Evolutionary conservation across 2,329 filamentous ascomycete species (phyloP).

Genomic region (Cercospora beticola): DNA sequence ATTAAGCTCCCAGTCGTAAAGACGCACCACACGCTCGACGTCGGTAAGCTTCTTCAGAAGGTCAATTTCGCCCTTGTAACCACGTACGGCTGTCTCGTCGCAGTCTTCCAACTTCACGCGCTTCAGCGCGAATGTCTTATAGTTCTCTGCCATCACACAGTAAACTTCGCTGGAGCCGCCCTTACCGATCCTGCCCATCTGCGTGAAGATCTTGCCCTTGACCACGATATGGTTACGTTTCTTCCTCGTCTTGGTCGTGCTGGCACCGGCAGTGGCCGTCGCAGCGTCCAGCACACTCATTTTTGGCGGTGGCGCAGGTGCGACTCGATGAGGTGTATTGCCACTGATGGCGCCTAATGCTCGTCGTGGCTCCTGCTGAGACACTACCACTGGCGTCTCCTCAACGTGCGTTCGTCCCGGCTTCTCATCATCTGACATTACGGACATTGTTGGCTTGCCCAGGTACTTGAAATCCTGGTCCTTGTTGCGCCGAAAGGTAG

Average conservation of each 20-base stretch:
- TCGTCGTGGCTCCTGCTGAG: conserved; percentile 43
- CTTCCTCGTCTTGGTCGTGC: conserved; percentile 70
- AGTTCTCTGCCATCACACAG: conserved; percentile 94
- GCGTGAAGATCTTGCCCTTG: conserved; percentile 87
- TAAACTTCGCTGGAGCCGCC: conserved; percentile 95
- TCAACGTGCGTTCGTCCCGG: conserved; percentile 43
- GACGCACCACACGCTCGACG: conserved; percentile 83
- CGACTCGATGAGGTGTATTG: conserved; percentile 75
- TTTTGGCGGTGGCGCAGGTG: conserved; percentile 80
- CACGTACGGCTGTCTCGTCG: conserved; percentile 77
- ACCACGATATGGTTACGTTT: conserved; percentile 81
- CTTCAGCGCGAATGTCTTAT: conserved; percentile 92
- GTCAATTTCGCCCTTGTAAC: conserved; percentile 95
- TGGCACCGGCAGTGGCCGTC: conserved; percentile 77
- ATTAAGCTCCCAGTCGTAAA: conserved; percentile 93
- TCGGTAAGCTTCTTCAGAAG: conserved; percentile 77
- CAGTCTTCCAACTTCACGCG: conserved; percentile 86
- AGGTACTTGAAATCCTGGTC: conserved; percentile 54
- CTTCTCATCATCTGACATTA: conserved; percentile 50
- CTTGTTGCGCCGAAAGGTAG: conserved; percentile 65
- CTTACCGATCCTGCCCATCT: conserved; percentile 85
- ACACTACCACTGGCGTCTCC: conserved; percentile 42
- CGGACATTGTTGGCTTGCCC: conserved; percentile 57
- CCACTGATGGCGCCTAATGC: conserved; percentile 55
- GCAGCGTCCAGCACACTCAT: conserved; percentile 95